Evolutionary conservation across 192 early-diverging fungal species (phyloP), one percentile per base, ranked within the genome.

Genomic region (Coemansia sp.): DNA sequence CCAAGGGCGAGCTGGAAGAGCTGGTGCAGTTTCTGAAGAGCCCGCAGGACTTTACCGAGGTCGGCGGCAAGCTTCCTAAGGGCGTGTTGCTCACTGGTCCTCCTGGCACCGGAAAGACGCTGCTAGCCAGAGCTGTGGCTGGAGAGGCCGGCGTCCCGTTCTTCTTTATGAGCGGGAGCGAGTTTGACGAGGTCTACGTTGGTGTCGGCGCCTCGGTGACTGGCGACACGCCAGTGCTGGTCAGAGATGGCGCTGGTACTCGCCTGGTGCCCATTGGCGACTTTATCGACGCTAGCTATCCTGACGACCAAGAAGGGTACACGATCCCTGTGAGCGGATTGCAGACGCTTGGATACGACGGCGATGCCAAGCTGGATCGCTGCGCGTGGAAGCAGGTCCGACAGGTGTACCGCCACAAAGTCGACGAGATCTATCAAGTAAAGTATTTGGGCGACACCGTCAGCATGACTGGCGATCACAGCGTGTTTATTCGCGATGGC

Each of bases 111-210:
- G 98, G 98, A 38, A 99, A 99, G 69, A 99, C 98, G 5, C 90
- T 98, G 79, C 80, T 98, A 44, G 98, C 98, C 12, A 86, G 96
- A 36, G 98, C 98, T 12, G 94, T 98, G 29, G 98, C 98, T 11
- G 97, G 97, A 15, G 97, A 99, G 81, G 96, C 98, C 15, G 95
- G 89, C 12, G 97, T 98, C 6, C 96, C 97, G 3, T 99, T 99
- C 83, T 98, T 99, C 78, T 96, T 97, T 78, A 98, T 99, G 96
- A 91, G 90, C 65, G 98, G 97, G 39, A 90, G 89, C 72, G 98
- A 99, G 85, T 98, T 99, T 89, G 98, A 98, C 83, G 97, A 99
- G 79, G 88, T 98, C 76, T 99, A 97, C 75, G 97, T 99, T 24
- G 97, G 97, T 67, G 96, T 98, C 15, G 98, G 98, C 18, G 96